Conservation (phyloP, 1,284 basidiomycete species). For the Ganoderma meredithae region DNA sequence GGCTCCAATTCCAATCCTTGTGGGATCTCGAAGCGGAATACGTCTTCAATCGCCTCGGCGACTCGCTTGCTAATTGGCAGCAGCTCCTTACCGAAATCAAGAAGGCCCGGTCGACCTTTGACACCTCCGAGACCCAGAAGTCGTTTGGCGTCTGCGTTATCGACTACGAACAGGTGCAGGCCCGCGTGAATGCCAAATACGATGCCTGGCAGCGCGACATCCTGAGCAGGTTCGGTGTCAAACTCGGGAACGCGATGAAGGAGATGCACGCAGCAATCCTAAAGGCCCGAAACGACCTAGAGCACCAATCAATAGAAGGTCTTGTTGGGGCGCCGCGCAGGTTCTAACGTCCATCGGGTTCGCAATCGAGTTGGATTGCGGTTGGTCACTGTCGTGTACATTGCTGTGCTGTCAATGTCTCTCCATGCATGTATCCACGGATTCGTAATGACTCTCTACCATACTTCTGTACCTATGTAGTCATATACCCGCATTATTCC, state of each 20-base stretch:
- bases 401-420: slow-evolving; percentile 31
- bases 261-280: slow-evolving; percentile 93
- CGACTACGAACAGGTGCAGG: slow-evolving; percentile 98
- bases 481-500: slow-evolving; percentile 33
- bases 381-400: slow-evolving; percentile 18
- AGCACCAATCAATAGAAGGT: slow-evolving; percentile 85
- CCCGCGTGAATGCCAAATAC: slow-evolving; percentile 97
- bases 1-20: slow-evolving; percentile 98
- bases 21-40: slow-evolving; percentile 99
- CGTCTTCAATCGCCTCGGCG: slow-evolving; percentile 94
- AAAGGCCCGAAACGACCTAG: slow-evolving; percentile 94
- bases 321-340: slow-evolving; percentile 54
- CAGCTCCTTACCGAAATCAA: slow-evolving; percentile 96
- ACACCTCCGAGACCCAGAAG: slow-evolving; percentile 93
- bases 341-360: slow-evolving; percentile 24
- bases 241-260: slow-evolving; percentile 94
- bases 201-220: slow-evolving; percentile 98
- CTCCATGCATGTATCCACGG: slow-evolving; percentile 32
- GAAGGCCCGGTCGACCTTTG: slow-evolving; percentile 94
- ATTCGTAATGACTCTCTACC: slow-evolving; percentile 29
- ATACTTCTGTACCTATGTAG: slow-evolving; percentile 34
- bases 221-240: slow-evolving; percentile 89
- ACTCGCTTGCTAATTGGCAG: slow-evolving; percentile 93
- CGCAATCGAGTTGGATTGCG: not conserved
- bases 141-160: slow-evolving; percentile 94